A percentile compares a stretch with the other conserved stretches of the same genome.
Conservation (phyloP, 306 rosid genomes). For the Hippophae rhamnoides region DNA sequence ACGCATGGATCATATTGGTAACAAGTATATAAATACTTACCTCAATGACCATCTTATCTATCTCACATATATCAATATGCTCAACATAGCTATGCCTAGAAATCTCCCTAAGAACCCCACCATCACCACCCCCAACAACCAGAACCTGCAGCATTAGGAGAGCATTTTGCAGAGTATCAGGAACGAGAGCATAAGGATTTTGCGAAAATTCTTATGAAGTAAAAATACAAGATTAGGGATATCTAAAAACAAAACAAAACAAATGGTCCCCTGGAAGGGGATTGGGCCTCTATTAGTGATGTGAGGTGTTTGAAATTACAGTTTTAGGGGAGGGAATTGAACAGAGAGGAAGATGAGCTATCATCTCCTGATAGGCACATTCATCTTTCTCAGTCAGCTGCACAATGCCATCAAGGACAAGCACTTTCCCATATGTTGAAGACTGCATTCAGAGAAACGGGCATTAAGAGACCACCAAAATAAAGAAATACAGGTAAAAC, state of each 20-base stretch:
- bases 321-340: slow-evolving; percentile 73
- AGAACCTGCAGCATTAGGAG: slow-evolving; percentile 48
- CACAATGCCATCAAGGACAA: slow-evolving; percentile 95
- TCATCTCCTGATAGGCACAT: slow-evolving; percentile 99
- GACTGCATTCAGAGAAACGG: slow-evolving; percentile 45
- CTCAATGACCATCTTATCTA: slow-evolving; percentile 94
- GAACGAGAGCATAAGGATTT: not conserved
- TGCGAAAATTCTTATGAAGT: not conserved
- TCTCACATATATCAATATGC: slow-evolving; percentile 93
- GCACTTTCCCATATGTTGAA: slow-evolving; percentile 75
- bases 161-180: not conserved
- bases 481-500: not conserved
- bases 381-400: slow-evolving; percentile 95
- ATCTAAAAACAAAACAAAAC: not conserved
- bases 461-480: not conserved
- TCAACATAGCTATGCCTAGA: slow-evolving; percentile 79
- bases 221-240: not conserved
- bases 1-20: not conserved
- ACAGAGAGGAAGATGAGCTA: slow-evolving; percentile 93
- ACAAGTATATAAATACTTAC: slow-evolving; percentile 37
- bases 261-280: too few relatives aligned
- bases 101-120: slow-evolving; percentile 89
- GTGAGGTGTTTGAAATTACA: slow-evolving; percentile 30
- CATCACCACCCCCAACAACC: slow-evolving; percentile 99
- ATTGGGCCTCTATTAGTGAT: too few relatives aligned